These are phyloP conservation scores for Solanum raphanifolium DNA, from an alignment of 257 asterid species.

Conservation along the genomic window DNA sequence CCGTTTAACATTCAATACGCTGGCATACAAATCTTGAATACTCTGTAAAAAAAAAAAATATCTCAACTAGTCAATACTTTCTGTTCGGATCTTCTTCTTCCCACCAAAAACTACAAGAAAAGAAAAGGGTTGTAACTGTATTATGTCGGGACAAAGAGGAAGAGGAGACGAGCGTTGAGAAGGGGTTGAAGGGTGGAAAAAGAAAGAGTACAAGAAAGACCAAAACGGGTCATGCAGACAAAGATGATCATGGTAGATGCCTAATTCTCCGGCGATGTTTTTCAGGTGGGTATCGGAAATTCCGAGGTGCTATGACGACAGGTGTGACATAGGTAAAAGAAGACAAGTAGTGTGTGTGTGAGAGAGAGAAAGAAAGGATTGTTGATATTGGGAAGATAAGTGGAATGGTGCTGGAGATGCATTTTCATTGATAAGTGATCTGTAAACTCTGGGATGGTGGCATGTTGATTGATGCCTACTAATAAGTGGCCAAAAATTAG, in stretches of 20 bases:
- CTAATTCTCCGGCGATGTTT: not conserved
- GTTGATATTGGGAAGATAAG: not conserved
- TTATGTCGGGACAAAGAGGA: slow-evolving; percentile 36
- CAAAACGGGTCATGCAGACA: slow-evolving; percentile 7
- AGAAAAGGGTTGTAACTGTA: not conserved
- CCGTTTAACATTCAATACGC: not conserved
- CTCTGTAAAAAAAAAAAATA: not conserved
- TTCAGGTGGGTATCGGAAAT: not conserved
- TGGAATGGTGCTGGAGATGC: not conserved
- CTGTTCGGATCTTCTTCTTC: not conserved
- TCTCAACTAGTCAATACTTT: not conserved
- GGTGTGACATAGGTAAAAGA: not conserved
- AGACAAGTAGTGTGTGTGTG: not conserved
- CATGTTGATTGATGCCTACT: not conserved
- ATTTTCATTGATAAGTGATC: not conserved
- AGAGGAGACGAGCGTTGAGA: slow-evolving; percentile 23
- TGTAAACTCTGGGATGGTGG: not conserved
- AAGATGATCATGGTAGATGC: not conserved
- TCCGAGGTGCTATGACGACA: not conserved
- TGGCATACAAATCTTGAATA: not conserved
- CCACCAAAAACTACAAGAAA: not conserved
- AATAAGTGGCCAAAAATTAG: not conserved
- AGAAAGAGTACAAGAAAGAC: slow-evolving; percentile 4
- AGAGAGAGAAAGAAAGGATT: not conserved
- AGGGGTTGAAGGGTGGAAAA: slow-evolving; percentile 17